These are phyloP conservation scores for Neopestalotiopsis rosae DNA, from an alignment of 2,329 filamentous ascomycete species.

Conservation along the genomic window DNA sequence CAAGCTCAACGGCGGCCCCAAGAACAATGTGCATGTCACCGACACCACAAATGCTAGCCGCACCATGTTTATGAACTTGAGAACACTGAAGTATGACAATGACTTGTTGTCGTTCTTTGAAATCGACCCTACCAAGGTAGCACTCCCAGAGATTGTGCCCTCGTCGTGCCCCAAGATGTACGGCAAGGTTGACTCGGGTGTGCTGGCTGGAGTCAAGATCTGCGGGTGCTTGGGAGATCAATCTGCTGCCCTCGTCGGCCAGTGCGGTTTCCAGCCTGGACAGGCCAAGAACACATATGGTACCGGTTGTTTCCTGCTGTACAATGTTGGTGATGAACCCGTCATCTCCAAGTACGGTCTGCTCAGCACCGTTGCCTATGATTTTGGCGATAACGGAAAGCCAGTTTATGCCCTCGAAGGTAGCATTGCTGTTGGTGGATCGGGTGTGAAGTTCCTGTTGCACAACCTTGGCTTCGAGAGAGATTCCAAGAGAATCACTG, in stretches of 20 bases:
- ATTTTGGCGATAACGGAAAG: constrained; percentile 66
- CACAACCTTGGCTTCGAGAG: constrained; percentile 68
- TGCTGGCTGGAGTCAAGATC: constrained; percentile 73
- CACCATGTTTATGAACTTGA: constrained; percentile 94
- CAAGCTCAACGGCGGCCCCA: constrained; percentile 76
- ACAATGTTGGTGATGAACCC: constrained; percentile 85
- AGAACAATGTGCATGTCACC: constrained; percentile 74
- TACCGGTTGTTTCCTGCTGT: constrained; percentile 87
- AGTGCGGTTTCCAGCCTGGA: constrained; percentile 82
- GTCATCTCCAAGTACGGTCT: constrained; percentile 85
- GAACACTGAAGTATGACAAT: constrained; percentile 80
- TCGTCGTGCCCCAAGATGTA: constrained; percentile 79
- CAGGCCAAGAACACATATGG: constrained; percentile 92
- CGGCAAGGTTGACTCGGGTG: constrained; percentile 68
- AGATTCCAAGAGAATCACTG: constrained; percentile 53
- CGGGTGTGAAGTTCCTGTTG: constrained; percentile 76
- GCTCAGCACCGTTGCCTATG: constrained; percentile 85
- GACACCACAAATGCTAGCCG: constrained; percentile 87
- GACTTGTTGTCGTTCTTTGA: constrained; percentile 79
- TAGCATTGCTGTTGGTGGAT: constrained; percentile 81
- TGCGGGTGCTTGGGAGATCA: constrained; percentile 89
- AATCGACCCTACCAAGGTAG: constrained; percentile 70
- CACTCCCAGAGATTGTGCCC: constrained; percentile 81
- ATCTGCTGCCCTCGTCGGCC: constrained; percentile 83
- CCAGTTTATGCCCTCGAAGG: constrained; percentile 84